phyloP scores from a whole-genome alignment of 306 rosid genomes.

The Vigna unguiculata region DNA sequence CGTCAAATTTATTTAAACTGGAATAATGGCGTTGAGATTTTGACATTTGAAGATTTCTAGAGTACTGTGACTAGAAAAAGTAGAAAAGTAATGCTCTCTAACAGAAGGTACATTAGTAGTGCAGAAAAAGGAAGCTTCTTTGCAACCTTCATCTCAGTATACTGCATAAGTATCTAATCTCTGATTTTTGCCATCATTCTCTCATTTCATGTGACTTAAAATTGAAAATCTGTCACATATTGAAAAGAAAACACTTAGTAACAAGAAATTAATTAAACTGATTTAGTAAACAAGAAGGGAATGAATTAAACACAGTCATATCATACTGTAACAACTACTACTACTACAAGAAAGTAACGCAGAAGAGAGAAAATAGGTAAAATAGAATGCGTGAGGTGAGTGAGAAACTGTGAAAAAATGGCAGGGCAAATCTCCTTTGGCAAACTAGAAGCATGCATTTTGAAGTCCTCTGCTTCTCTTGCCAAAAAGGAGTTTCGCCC shows the following conservation, averaged over 20 bases:
- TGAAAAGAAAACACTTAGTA: conserved; percentile 29
- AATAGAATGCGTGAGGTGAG: neutral
- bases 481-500: conserved; percentile 79
- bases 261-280: conserved; percentile 21
- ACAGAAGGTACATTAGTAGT: conserved; percentile 7
- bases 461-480: conserved; percentile 43
- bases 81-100: neutral
- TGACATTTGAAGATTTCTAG: neutral
- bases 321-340: too few species aligned
- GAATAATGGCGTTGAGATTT: neutral
- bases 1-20: conserved; percentile 17
- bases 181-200: neutral
- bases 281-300: conserved; percentile 24
- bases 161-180: neutral
- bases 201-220: neutral
- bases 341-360: too few species aligned
- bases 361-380: conserved; percentile 18
- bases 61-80: neutral
- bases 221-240: conserved; percentile 20
- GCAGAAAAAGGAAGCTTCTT: conserved; percentile 8
- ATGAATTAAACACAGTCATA: conserved; percentile 4
- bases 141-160: neutral
- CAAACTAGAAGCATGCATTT: conserved; percentile 50
- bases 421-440: conserved; percentile 99
- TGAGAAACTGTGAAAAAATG: conserved; percentile 50